These are phyloP conservation scores for Trapa incisa DNA, from an alignment of 345 rosid species.

Conservation along the genomic window DNA sequence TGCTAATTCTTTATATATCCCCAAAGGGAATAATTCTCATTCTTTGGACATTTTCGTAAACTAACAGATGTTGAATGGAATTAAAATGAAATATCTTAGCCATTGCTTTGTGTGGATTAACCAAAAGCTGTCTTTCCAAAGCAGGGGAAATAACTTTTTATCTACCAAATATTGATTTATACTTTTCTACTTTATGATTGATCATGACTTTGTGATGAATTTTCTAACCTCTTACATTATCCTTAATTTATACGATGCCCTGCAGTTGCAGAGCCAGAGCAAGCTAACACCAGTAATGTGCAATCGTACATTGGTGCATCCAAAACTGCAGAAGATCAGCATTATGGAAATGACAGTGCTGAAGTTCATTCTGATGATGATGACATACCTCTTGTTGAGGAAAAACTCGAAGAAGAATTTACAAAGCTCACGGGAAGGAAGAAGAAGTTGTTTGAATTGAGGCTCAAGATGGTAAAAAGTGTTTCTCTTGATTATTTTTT, in stretches of 20 bases:
- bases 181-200: too few relatives aligned
- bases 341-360: conserved; percentile 20
- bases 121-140: too few relatives aligned
- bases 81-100: too few relatives aligned
- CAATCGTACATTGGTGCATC: conserved; percentile 12
- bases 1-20: too few relatives aligned
- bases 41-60: too few relatives aligned
- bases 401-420: conserved; percentile 36
- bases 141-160: too few relatives aligned
- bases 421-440: conserved; percentile 74
- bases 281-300: conserved; percentile 18
- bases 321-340: conserved; percentile 21
- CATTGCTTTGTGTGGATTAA: too few relatives aligned
- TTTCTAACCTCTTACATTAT: not conserved
- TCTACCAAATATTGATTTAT: too few relatives aligned
- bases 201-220: not conserved
- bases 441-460: conserved; percentile 65
- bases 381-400: conserved; percentile 27
- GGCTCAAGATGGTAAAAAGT: conserved; percentile 63
- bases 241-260: not conserved
- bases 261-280: conserved; percentile 23
- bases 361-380: conserved; percentile 39
- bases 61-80: too few relatives aligned
- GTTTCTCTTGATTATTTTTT: not conserved
- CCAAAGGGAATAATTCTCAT: too few relatives aligned